Evolutionary conservation across 106 monocot genomes (phyloP).

Genomic region (Dioscorea alata): DNA sequence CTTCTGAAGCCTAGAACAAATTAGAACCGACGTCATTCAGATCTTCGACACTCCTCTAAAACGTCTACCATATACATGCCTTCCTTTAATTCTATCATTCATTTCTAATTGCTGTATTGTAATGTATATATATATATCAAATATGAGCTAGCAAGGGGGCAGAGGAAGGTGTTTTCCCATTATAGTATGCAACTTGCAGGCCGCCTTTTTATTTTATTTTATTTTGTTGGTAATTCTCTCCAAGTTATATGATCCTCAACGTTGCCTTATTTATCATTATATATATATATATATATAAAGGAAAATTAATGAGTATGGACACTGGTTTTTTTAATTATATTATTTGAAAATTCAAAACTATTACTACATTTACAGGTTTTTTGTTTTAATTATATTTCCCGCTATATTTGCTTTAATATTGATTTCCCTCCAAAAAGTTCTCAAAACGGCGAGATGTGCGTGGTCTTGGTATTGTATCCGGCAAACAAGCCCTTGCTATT

Average conservation of each 20-base stretch:
- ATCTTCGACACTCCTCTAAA: not conserved
- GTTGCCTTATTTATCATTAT: too few species aligned
- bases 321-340: too few species aligned
- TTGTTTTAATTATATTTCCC: not conserved
- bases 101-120: constrained; percentile 6
- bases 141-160: not conserved
- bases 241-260: too few species aligned
- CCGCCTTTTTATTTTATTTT: too few species aligned
- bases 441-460: constrained; percentile 90
- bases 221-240: too few species aligned
- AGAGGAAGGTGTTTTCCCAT: not conserved
- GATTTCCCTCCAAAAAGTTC: not conserved
- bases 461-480: constrained; percentile 57
- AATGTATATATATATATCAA: constrained; percentile 5
- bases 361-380: constrained; percentile 3
- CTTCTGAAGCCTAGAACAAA: not conserved
- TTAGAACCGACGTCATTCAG: not conserved
- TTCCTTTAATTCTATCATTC: not conserved
- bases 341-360: not conserved
- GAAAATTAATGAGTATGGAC: too few species aligned
- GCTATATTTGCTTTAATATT: not conserved
- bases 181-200: too few species aligned
- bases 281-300: too few species aligned
- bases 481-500: constrained; percentile 50
- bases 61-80: not conserved